Evolutionary conservation across 345 rosid species (phyloP).

Genomic region (Gossypium raimondii): DNA sequence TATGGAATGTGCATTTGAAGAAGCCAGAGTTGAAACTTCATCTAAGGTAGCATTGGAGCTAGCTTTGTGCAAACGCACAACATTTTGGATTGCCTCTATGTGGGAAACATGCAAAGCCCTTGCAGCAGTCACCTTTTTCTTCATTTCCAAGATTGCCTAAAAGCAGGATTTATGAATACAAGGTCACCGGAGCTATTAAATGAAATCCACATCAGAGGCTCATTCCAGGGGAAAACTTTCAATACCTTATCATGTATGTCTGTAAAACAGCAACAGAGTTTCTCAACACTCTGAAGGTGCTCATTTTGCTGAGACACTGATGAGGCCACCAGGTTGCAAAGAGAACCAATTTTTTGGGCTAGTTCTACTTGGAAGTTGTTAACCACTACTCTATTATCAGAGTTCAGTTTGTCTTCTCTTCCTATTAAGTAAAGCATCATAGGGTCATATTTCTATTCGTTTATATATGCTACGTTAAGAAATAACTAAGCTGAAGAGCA

Average conservation of each 20-base stretch:
- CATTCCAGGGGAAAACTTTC: neutral
- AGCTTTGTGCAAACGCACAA: slow-evolving; percentile 84
- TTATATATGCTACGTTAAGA: neutral
- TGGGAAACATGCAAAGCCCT: slow-evolving; percentile 67
- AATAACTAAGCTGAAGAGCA: slow-evolving; percentile 14
- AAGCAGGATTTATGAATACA: slow-evolving; percentile 13
- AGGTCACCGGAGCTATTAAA: neutral
- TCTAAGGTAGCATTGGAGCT: slow-evolving; percentile 69
- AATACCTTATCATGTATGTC: slow-evolving; percentile 64
- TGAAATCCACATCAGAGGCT: neutral
- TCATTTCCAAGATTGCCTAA: slow-evolving; percentile 63
- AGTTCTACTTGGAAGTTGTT: slow-evolving; percentile 62
- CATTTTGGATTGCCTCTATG: slow-evolving; percentile 83
- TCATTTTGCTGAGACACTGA: slow-evolving; percentile 68
- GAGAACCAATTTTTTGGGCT: slow-evolving; percentile 54
- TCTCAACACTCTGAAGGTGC: slow-evolving; percentile 66
- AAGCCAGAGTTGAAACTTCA: slow-evolving; percentile 57
- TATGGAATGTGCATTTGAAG: slow-evolving; percentile 50
- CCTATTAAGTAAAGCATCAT: slow-evolving; percentile 35
- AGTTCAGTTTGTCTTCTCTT: slow-evolving; percentile 76
- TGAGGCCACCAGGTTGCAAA: slow-evolving; percentile 54
- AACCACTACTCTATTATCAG: slow-evolving; percentile 68
- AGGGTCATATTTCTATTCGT: neutral
- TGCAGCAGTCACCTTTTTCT: slow-evolving; percentile 58
- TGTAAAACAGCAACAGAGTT: slow-evolving; percentile 59